Base-by-base conservation (phyloP, 2,329 filamentous ascomycete genomes). In the Botryosphaeria dothidea region DNA sequence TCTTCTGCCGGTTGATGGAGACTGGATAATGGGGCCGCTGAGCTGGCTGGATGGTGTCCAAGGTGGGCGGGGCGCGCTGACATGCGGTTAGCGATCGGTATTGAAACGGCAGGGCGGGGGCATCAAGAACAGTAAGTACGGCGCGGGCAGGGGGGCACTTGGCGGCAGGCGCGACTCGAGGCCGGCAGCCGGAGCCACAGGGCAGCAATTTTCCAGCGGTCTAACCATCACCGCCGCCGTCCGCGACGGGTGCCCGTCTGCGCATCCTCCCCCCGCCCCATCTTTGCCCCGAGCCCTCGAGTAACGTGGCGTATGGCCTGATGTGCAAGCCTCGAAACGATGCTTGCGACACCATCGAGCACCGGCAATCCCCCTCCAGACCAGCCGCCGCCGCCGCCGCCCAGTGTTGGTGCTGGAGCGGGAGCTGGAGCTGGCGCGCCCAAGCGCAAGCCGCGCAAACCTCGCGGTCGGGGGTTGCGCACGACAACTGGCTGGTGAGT, bases 401-500 rank as follows among this genome's bases (percentile, higher is more conserved):
- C n/a, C 27, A 71, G 66, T 73, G 73, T 43, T 4, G 38, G 11
- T 17, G 38, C 38, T 3, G 38, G 11, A 7, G 38, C 38, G 4
- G 17, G 11, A 63, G 34, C 34, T 34, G 31, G 31, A 34, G 31
- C 23, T 25, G 13, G 48, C 21, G 45, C 43, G 60, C 34, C 61
- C 23, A 65, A 72, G 66, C 74, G 74, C 49, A 77, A 76, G 67
- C 74, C 75, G 64, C 73, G 79, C 52, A 81, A 80, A 67, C 77
- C 78, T 57, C 75, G 80, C 57, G 79, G 79, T 43, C 74, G 75
- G 65, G 80, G 80, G 11, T 69, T 82, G 65, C 75, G 81, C 38
- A 80, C 79, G 43, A 80, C 77, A 41, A 82, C 79, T 60, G 80
- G 80, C 64, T 81, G 79, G 74, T 77, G 71, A 73, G 75, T 65